Evolutionary conservation across 2,329 filamentous ascomycete genomes (phyloP).

Genomic region (Diplodia scrobiculata): DNA sequence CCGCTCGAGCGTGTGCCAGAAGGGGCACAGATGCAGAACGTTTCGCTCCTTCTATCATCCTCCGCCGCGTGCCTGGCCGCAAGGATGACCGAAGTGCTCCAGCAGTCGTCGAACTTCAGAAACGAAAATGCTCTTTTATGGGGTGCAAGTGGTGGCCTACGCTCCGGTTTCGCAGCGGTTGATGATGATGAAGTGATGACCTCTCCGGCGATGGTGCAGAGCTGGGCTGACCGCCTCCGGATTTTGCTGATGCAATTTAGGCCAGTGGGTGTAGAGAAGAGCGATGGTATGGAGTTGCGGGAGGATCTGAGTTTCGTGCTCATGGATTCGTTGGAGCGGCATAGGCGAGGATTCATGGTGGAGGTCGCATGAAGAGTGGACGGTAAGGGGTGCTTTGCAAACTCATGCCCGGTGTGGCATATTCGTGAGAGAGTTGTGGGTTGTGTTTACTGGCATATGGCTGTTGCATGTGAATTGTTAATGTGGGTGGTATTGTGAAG

Average conservation of each 20-base stretch:
- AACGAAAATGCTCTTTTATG: not conserved
- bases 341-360: not conserved
- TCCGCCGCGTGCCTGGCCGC: not conserved
- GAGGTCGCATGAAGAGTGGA: not conserved
- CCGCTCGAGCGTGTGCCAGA: slow-evolving; percentile 46
- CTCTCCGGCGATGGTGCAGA: not conserved
- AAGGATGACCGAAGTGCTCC: not conserved
- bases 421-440: not conserved
- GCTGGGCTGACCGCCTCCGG: not conserved
- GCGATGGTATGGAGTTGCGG: not conserved
- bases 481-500: not conserved
- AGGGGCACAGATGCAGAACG: slow-evolving; percentile 36
- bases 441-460: not conserved
- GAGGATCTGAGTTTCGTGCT: slow-evolving; percentile 11
- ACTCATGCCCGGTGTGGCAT: not conserved
- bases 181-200: not conserved
- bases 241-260: not conserved
- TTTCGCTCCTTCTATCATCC: slow-evolving; percentile 16
- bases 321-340: not conserved
- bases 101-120: too few relatives aligned
- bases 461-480: not conserved
- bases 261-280: not conserved
- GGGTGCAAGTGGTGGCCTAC: too few relatives aligned
- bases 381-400: not conserved
- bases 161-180: not conserved